Base-by-base conservation (phyloP, 805 yeast genomes). In the Candida sakaeoensis region DNA sequence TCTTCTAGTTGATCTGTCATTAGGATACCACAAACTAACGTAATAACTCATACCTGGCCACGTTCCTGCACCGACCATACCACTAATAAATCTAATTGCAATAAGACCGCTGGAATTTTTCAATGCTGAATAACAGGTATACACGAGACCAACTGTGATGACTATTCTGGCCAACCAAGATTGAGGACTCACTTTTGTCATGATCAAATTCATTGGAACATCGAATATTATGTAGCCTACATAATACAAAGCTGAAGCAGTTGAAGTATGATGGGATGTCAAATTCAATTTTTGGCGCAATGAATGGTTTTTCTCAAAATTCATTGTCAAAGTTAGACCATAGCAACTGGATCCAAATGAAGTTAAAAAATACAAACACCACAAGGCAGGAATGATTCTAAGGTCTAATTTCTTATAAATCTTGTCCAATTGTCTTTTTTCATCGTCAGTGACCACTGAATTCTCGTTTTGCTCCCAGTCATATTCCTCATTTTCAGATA, bases 21-120 rank as follows among this genome's bases (percentile, higher is more conserved):
- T 75, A 2, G 95, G 95, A 54, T 87, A 87, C 91, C 95, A 87
- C 51, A 86, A 64, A 0, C 90, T 77, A 31, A 87, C 70, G 53
- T 87, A 87, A 61, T 86, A 87, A 16, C 88, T 78, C 82, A 87
- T 70, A 8, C 95, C 95, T 1, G 95, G 95, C 95, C 95, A 86
- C 3, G 86, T 79, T 30, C 95, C 95, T 8, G 95, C 93, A 38
- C 86, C 86, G 42, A 82, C 83, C 41, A 82, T 49, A 35, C 95
- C 95, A 21, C 83, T 74, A 42, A 87, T 70, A 43, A 86, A 78
- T 47, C 95, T 70, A 31, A 80, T 60, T 2, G 89, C 95, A 42
- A 80, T 77, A 22, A 87, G 64, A 4, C 91, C 91, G 7, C 71
- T 53, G 3, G 74, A 62, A 39, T 68, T 72, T n/a, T 55, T 44